A percentile compares a stretch with the other conserved stretches of the same genome.
Conservation (phyloP, 495 filamentous ascomycete genomes). For the Daldinia loculata region DNA sequence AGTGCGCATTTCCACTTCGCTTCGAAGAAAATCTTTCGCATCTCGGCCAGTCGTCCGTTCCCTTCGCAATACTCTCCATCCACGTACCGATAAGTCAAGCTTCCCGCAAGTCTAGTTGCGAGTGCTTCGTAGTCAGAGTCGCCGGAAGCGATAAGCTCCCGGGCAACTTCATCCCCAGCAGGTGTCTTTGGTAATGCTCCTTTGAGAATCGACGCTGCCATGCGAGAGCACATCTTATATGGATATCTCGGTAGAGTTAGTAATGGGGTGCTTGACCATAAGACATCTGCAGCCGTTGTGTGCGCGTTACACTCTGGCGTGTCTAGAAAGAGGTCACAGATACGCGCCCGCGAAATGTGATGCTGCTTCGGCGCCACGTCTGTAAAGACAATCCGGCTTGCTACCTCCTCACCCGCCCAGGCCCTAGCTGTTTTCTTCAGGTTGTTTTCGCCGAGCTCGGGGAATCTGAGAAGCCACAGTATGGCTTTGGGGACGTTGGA, state of each 20-base stretch:
- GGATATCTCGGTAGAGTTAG: slow-evolving; percentile 92
- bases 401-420: slow-evolving; percentile 89
- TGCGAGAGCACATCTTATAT: slow-evolving; percentile 99
- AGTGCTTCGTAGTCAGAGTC: slow-evolving; percentile 83
- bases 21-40: slow-evolving; percentile 82
- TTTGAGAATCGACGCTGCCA: slow-evolving; percentile 92
- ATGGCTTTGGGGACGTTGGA: slow-evolving; percentile 86
- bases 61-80: slow-evolving; percentile 63
- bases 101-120: slow-evolving; percentile 75
- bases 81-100: slow-evolving; percentile 66
- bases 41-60: slow-evolving; percentile 72
- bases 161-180: slow-evolving; percentile 71
- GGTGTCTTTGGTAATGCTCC: slow-evolving; percentile 80
- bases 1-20: slow-evolving; percentile 83
- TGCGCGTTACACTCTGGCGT: slow-evolving; percentile 99
- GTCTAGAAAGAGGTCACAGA: slow-evolving; percentile 95
- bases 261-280: slow-evolving; percentile 95
- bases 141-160: slow-evolving; percentile 79
- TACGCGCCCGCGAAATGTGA: slow-evolving; percentile 90
- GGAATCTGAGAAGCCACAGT: slow-evolving; percentile 96
- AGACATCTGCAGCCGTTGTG: slow-evolving; percentile 94
- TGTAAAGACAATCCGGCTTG: slow-evolving; percentile 93
- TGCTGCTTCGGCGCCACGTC: slow-evolving; percentile 95
- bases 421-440: slow-evolving; percentile 77
- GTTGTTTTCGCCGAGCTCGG: slow-evolving; percentile 89